These are phyloP conservation scores for Pseudonitzschia multistriata DNA, from an alignment of 108 stramenopile species.

Conservation along the genomic window DNA sequence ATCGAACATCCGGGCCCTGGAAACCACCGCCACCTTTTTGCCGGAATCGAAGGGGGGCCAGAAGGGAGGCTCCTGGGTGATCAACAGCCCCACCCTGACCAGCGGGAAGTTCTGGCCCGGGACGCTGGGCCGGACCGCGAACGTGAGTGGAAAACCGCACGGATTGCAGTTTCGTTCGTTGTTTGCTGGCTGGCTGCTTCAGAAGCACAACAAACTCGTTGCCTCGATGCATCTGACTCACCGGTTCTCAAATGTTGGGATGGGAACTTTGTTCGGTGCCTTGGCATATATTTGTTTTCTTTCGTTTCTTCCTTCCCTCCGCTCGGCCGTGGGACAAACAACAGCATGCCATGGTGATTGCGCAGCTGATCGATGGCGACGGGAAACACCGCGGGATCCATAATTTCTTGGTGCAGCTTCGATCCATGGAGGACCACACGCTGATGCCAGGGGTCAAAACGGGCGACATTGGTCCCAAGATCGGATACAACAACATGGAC, in stretches of 20 bases:
- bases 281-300: not conserved
- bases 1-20: constrained; percentile 88
- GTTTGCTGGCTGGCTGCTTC: not conserved
- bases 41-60: constrained; percentile 59
- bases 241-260: too few relatives aligned
- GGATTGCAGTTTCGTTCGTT: not conserved
- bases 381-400: constrained; percentile 86
- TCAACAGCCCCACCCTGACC: constrained; percentile 85
- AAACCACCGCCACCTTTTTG: constrained; percentile 93
- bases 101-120: constrained; percentile 96
- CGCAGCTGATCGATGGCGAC: constrained; percentile 87
- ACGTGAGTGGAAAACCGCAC: constrained; percentile 22
- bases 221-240: too few relatives aligned
- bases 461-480: constrained; percentile 97
- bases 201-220: too few relatives aligned
- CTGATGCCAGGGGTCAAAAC: constrained; percentile 86
- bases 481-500: constrained; percentile 96
- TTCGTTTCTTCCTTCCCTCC: not conserved
- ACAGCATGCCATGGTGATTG: constrained; percentile 96
- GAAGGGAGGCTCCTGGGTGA: constrained; percentile 72
- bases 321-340: too few relatives aligned
- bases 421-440: constrained; percentile 74
- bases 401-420: constrained; percentile 92
- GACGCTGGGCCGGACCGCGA: constrained; percentile 87
- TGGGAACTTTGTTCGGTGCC: not conserved